Percentiles rank a stretch among this genome's conserved stretches.
These are phyloP conservation scores for Plasmodium inui DNA, from an alignment of 169 alveolate genomes.

Conservation along the genomic window DNA sequence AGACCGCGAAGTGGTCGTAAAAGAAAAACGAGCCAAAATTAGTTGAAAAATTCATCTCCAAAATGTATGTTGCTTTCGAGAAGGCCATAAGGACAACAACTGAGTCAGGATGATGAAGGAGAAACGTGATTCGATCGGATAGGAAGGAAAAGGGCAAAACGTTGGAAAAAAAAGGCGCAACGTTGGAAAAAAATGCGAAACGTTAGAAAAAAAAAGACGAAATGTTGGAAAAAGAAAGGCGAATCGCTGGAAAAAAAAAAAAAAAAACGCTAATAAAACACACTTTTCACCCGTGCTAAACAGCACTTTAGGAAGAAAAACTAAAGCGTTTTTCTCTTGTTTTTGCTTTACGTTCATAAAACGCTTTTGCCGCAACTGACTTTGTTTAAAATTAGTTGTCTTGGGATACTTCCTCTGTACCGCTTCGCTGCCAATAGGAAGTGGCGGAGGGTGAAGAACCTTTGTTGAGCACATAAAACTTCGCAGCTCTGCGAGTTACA, in stretches of 20 bases:
- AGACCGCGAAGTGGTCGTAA: neutral
- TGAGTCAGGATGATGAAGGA: neutral
- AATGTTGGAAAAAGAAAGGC: neutral
- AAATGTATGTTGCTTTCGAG: neutral
- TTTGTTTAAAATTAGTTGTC: conserved; percentile 1
- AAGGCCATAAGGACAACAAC: neutral
- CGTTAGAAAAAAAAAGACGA: neutral
- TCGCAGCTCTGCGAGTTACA: neutral
- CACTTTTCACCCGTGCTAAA: neutral
- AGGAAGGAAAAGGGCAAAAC: neutral
- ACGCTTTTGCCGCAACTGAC: neutral
- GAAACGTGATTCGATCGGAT: neutral
- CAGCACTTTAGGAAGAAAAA: neutral
- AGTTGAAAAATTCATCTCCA: neutral
- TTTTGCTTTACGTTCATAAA: neutral
- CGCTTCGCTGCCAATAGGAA: neutral
- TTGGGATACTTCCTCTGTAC: neutral
- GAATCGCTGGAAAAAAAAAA: neutral
- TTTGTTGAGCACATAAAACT: neutral
- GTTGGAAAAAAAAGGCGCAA: neutral
- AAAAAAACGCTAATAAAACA: neutral
- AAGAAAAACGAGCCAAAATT: neutral
- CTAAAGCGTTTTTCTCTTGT: neutral
- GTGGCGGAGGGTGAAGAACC: neutral
- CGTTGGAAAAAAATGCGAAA: neutral